These are phyloP conservation scores for Nitzschia sp. DNA, from an alignment of 108 stramenopile species.

Conservation along the genomic window DNA sequence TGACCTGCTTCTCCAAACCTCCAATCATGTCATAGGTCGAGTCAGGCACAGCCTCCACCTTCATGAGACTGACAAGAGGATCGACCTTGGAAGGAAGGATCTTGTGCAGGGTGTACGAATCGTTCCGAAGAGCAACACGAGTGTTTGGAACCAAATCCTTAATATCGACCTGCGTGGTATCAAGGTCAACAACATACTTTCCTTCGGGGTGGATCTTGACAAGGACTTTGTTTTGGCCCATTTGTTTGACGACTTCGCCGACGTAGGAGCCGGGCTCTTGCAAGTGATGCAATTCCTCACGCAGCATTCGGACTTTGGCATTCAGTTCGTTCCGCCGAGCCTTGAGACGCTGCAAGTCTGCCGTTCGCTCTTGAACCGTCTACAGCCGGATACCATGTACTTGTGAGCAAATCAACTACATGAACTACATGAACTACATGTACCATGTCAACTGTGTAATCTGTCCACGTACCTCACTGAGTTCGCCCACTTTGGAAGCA, in stretches of 20 bases:
- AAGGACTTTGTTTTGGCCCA: slow-evolving; percentile 98
- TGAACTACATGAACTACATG: no score
- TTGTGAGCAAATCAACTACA: no score
- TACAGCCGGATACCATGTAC: no score
- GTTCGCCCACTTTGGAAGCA: slow-evolving; percentile 68
- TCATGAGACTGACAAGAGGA: slow-evolving; percentile 97
- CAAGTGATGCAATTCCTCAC: slow-evolving; percentile 96
- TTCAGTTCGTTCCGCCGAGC: slow-evolving; percentile 97
- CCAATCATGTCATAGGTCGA: slow-evolving; percentile 99
- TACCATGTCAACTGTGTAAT: no score
- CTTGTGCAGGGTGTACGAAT: slow-evolving; percentile 98
- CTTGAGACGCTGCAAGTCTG: slow-evolving; percentile 90
- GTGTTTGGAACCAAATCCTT: slow-evolving; percentile 96
- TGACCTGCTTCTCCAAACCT: slow-evolving; percentile 98
- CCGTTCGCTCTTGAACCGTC: slow-evolving; percentile 72
- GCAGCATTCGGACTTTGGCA: slow-evolving; percentile 93
- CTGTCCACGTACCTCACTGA: slow-evolving; percentile 70
- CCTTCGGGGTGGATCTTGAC: slow-evolving; percentile 99
- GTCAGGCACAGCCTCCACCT: slow-evolving; percentile 99
- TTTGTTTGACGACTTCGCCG: slow-evolving; percentile 99
- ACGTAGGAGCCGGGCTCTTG: slow-evolving; percentile 98
- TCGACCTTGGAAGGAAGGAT: slow-evolving; percentile 99
- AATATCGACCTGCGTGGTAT: slow-evolving; percentile 94
- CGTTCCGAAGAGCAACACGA: slow-evolving; percentile 96
- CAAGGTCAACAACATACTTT: slow-evolving; percentile 98